Percentiles rank a stretch among this genome's conserved stretches.
Conservation (phyloP, 139 green algal genomes). For the Chlamydomonas asymmetrica region DNA sequence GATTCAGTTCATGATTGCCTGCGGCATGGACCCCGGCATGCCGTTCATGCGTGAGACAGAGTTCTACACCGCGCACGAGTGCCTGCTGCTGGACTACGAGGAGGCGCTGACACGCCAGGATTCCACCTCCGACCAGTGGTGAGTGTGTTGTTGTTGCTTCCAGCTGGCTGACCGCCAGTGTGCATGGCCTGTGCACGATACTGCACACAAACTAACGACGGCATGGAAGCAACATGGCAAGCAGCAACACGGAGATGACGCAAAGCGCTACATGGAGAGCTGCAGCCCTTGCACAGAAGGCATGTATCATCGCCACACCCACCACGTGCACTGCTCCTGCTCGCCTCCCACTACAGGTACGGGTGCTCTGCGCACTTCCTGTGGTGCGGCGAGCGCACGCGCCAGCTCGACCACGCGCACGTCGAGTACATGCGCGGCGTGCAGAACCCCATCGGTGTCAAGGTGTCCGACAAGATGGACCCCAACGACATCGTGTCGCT, state of each 20-base stretch:
- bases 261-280: no score
- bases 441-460: constrained; percentile 92
- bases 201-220: no score
- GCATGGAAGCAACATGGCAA: no score
- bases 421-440: constrained; percentile 97
- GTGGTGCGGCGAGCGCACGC: constrained; percentile 97
- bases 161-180: no score
- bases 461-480: constrained; percentile 94
- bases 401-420: constrained; percentile 97
- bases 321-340: not conserved
- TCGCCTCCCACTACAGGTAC: constrained; percentile 66
- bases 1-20: constrained; percentile 93
- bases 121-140: constrained; percentile 49
- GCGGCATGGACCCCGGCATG: constrained; percentile 77
- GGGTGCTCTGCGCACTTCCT: constrained; percentile 96
- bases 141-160: not conserved
- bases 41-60: constrained; percentile 92
- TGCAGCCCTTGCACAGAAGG: no score
- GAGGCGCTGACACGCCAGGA: constrained; percentile 86
- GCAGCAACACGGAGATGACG: no score
- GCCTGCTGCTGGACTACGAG: constrained; percentile 98
- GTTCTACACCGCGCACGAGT: constrained; percentile 92
- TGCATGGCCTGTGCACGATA: no score
- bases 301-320: no score
- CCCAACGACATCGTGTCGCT: constrained; percentile 89